A percentile compares a stretch with the other conserved stretches of the same genome.
phyloP scores from a whole-genome alignment of 1,284 basidiomycete species.

The Cutaneotrichosporon sp. region DNA sequence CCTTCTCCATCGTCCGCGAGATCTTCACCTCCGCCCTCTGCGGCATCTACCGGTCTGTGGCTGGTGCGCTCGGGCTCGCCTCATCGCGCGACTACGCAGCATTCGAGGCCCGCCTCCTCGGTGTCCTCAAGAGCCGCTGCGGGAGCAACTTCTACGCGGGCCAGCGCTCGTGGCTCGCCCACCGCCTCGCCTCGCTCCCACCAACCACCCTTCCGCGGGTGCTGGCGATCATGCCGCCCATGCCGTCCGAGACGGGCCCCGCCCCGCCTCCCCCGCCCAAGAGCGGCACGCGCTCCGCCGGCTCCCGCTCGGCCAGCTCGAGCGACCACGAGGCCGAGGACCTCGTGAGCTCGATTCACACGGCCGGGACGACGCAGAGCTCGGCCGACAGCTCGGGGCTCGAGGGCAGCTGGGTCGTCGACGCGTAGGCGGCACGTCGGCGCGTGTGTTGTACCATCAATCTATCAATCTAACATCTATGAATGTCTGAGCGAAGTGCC shows the following conservation, averaged over 20 bases:
- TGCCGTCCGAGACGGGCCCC: slow-evolving; percentile 38
- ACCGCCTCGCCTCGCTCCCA: slow-evolving; percentile 31
- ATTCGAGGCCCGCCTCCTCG: slow-evolving; percentile 40
- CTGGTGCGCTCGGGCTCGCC: slow-evolving; percentile 33
- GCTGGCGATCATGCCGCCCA: slow-evolving; percentile 27
- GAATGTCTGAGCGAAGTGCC: slow-evolving; percentile 2
- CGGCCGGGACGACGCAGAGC: slow-evolving; percentile 30
- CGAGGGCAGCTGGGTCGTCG: slow-evolving; percentile 44
- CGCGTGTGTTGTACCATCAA: background rate
- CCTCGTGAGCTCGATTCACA: slow-evolving; percentile 44
- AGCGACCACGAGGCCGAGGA: slow-evolving; percentile 48
- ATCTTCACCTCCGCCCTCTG: slow-evolving; percentile 20
- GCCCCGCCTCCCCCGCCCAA: slow-evolving; percentile 21
- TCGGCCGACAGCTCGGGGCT: slow-evolving; percentile 32
- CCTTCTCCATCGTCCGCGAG: slow-evolving; percentile 39
- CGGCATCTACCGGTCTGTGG: slow-evolving; percentile 7
- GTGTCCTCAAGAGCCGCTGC: slow-evolving; percentile 32
- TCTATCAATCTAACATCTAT: background rate
- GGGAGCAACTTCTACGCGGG: slow-evolving; percentile 31
- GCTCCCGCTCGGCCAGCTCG: slow-evolving; percentile 28
- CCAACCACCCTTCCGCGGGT: slow-evolving; percentile 28
- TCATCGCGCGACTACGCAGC: slow-evolving; percentile 36
- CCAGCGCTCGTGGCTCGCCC: slow-evolving; percentile 36
- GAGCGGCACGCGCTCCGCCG: slow-evolving; percentile 3
- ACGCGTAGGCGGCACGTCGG: background rate